Base-by-base conservation (phyloP, 83 land plant species). In the Isoetes engelmannii region DNA sequence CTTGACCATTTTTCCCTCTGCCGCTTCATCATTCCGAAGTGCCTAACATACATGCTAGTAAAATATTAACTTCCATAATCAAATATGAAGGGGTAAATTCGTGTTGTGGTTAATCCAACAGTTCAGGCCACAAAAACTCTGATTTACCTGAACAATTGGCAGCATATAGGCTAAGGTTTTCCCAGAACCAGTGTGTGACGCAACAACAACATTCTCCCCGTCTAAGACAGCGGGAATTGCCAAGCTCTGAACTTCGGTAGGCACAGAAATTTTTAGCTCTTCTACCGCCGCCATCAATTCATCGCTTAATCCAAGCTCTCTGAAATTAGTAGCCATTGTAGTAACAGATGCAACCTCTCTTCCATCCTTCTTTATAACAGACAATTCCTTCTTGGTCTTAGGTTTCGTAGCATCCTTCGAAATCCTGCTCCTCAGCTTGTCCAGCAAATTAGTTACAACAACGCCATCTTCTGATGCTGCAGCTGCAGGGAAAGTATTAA, bases 111-210 rank as follows among this genome's bases (percentile, higher is more conserved):
- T n/a, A n/a, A n/a, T n/a, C n/a, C n/a, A n/a, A n/a, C n/a, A n/a
- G n/a, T n/a, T n/a, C n/a, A 6, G 20, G 6, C 20, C 15, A 58
- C 61, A 58, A 58, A 15, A 7, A 58, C 6, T 15, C 15, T 7
- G n/a, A n/a, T n/a, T n/a, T 21, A 86, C 98, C 93, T 95, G 99
- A 71, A 90, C 90, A 69, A 95, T 54, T 49, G 99, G 99, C 44
- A 95, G 82, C 90, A 91, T 67, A 64, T 95, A 95, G 57, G 99
- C 97, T 7, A 95, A 74, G 13, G 99, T 95, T 78, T 95, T 95
- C 7, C 97, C 99, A 50, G 97, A 95, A 57, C 99, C 99, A 63
- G 99, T 95, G 72, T 95, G 99, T 0, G 99, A 95, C 46, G 97
- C 99, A 73, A 95, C 61, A 12, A 89, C 89, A 17, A 95, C 92